Evolutionary conservation across 1,284 basidiomycete species (phyloP).

Genomic region (Ceratobasidium sp.): DNA sequence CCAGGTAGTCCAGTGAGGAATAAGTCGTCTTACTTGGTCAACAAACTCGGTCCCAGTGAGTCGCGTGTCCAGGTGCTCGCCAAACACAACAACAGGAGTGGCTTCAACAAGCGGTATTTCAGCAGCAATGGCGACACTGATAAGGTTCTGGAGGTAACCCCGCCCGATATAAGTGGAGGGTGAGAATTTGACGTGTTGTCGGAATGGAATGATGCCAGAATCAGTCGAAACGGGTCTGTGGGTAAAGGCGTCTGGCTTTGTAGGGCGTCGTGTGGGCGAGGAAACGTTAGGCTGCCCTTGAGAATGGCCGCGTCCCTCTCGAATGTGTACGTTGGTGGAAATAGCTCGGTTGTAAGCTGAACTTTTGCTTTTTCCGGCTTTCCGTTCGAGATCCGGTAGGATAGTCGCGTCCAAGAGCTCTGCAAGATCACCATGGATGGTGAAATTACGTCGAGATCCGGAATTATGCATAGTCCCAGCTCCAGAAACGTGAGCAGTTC

Average conservation of each 20-base stretch:
- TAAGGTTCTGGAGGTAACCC: conserved; percentile 24
- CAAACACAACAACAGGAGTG: conserved; percentile 25
- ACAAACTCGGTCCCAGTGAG: conserved; percentile 25
- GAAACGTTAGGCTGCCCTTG: neutral
- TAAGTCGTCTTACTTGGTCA: conserved; percentile 10
- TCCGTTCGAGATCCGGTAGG: neutral
- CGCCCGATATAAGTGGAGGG: conserved; percentile 31
- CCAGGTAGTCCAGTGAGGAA: conserved; percentile 24
- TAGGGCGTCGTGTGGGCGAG: neutral
- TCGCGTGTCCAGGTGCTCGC: conserved; percentile 30
- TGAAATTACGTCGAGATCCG: conserved; percentile 2
- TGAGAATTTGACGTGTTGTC: conserved; percentile 18
- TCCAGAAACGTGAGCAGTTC: neutral
- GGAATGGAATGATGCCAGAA: conserved; percentile 26
- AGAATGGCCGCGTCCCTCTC: conserved; percentile 1
- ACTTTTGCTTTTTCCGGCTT: neutral
- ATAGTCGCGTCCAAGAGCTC: conserved; percentile 33
- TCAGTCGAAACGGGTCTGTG: conserved; percentile 23
- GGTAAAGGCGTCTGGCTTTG: conserved; percentile 4
- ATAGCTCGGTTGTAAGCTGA: conserved; percentile 15
- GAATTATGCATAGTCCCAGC: neutral
- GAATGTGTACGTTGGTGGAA: conserved; percentile 17
- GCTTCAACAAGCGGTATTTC: conserved; percentile 4
- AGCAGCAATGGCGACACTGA: neutral
- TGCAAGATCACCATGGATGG: conserved; percentile 20